Evolutionary conservation across 2,329 filamentous ascomycete species (phyloP), one percentile per base, ranked within the genome.

Genomic region (Arthrobotrys sinensis): DNA sequence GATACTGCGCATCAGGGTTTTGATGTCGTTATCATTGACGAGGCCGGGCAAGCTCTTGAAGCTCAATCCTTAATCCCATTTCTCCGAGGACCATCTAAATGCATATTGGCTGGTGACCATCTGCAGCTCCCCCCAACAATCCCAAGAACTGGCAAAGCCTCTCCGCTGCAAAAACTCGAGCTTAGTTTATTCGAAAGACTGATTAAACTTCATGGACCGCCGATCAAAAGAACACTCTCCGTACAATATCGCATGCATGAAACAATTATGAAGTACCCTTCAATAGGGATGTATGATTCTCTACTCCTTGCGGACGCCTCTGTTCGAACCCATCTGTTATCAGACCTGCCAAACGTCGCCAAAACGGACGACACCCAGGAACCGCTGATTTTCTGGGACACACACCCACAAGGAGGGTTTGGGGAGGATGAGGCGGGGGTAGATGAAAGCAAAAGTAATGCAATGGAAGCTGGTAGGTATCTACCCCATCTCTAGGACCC

Each of bases 191-290:
- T 99, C 84, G 95, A 98, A 84, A 89, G 96, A 32, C 87, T 99
- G 48, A 87, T 99, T 52, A 87, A 88, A 4, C 86, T 97, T 14
- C 93, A 99, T 83, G 96, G 96, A 0, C 85, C 90, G 0, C 87
- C 87, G 3, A 94, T 99, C 85, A 98, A 98, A 86, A 88, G 92
- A 64, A 97, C 98, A 93, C 89, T 99, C 24, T 98, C 93, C 3
- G 97, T 92, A 3, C 96, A 99, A 85, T 99, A 99, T 84, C 93
- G 96, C 43, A 99, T 99, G 96, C 94, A 99, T 83, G 92, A 97
- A 82, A 90, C 88, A 67, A 98, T 99, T 82, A 98, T 98, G 94
- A 88, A 90, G 5, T 99, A 97, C 82, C 95, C 96, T 0, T 97
- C 95, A 0, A 89, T 92, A 79, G 91, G 95, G 83, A 87, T 98